These are phyloP conservation scores for Ganoderma meredithae DNA, from an alignment of 1,284 basidiomycete genomes.

Conservation along the genomic window DNA sequence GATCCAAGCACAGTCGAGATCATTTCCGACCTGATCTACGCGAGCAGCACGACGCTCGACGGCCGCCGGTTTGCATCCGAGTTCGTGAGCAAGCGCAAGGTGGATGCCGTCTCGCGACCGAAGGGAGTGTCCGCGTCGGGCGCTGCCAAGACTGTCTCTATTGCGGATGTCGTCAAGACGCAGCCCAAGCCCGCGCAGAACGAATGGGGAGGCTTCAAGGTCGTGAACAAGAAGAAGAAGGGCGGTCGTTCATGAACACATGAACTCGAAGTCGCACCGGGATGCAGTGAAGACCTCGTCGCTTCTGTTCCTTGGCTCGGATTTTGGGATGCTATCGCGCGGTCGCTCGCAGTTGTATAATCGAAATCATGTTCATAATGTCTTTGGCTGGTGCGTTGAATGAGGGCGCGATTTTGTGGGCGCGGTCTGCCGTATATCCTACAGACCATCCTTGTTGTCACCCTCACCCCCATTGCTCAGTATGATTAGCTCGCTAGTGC, in stretches of 20 bases:
- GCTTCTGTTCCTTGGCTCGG: background rate
- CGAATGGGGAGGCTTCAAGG: conserved; percentile 89
- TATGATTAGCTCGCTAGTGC: conserved; percentile 15
- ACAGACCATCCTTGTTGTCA: conserved; percentile 17
- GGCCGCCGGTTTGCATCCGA: conserved; percentile 94
- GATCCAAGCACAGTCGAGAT: conserved; percentile 85
- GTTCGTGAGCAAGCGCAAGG: conserved; percentile 88
- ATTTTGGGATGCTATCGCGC: conserved; percentile 17
- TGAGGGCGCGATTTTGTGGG: conserved; percentile 20
- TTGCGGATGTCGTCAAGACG: conserved; percentile 89
- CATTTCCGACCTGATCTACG: conserved; percentile 93
- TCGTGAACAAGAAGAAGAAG: conserved; percentile 94
- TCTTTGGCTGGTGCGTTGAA: background rate
- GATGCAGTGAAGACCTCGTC: background rate
- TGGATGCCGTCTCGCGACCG: conserved; percentile 64
- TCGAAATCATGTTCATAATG: conserved; percentile 29
- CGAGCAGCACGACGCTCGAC: conserved; percentile 93
- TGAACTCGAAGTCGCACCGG: background rate
- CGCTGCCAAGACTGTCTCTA: conserved; percentile 65
- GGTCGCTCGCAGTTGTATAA: conserved; percentile 28
- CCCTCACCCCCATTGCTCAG: conserved; percentile 20
- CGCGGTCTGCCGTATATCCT: conserved; percentile 16
- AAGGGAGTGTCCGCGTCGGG: conserved; percentile 53
- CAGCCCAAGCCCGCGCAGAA: conserved; percentile 78
- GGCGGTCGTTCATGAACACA: conserved; percentile 54